Evolutionary conservation across 1,139 yeast genomes (phyloP), one percentile per base, ranked within the genome.

Genomic region (Debaryomyces robertsiae): DNA sequence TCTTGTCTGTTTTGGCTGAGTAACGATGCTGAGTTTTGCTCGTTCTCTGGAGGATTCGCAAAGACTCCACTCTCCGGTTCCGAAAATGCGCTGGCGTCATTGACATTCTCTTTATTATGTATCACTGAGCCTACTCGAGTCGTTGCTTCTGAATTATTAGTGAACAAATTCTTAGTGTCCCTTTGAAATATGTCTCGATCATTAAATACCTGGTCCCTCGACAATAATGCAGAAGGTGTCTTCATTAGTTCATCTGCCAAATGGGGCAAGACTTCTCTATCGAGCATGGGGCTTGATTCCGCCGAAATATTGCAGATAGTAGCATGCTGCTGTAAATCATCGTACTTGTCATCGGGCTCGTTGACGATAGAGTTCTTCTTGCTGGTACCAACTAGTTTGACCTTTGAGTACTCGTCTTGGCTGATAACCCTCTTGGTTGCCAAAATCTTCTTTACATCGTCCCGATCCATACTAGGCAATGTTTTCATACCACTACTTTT

Each of bases 401-500:
- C 54, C 34, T 59, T 58, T 2, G 69, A 51, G 43, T 69, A 72
- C 45, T 73, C 78, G 29, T 70, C 76, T 41, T 72, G 76, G 13
- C 70, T 63, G 34, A 72, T 63, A 2, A 65, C 66, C 34, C 64
- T 56, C 40, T 69, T 72, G 27, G 76, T 61, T 40, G 64, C 67
- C 47, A 67, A 59, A 9, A 73, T 66, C 42, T 66, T 60, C 45
- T 68, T 64, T 3, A 75, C 69, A 46, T 75, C 79, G 34, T 73
- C 73, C 7, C 73, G 65, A 44, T 76, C 81, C 69, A 71, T 67
- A 43, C 77, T 72, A 41, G 75, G 77, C 40, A 65, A 62, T 0
- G 77, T 69, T 44, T 63, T 67, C 74, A 69, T 65, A 6, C 77
- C 75, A 32, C 59, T 55, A 16, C 71, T 53, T 46, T 58, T 58